Evolutionary conservation across 352 stramenopile genomes (phyloP), one percentile per base, ranked within the genome.

Genomic region (Globisporangium orthogonon): DNA sequence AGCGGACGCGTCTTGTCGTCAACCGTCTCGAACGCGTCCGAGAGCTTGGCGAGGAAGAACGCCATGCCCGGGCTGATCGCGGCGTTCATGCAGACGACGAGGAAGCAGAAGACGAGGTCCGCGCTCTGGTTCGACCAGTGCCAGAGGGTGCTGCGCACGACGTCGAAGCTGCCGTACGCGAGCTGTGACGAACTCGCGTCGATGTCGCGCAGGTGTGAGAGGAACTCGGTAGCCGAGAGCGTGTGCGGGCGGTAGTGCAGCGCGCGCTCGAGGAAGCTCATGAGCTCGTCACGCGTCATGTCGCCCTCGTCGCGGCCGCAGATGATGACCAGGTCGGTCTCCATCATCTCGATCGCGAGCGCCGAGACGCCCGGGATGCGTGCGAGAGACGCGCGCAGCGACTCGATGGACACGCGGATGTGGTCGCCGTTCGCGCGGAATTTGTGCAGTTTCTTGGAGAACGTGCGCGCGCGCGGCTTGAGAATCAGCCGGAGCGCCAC

Each of bases 361-460:
- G 81, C 86, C 41, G 83, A 77, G 58, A 95, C 91, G 39, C 79
- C 81, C 0, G 86, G 86, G 55, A 95, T 94, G 17, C 86, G 82
- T 11, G 80, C 75, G 0, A 95, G 64, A 39, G 86, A 93, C 13
- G 79, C 74, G 9, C 83, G 76, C 13, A 95, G 65, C 50, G 83
- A 94, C 63, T 89, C 81, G 61, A 95, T 95, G 33, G 79, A 91
- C 44, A 95, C 81, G 54, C 81, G 82, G 56, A 95, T 89, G 60
- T 90, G 78, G 70, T 95, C 85, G 39, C 79, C 81, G 46, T 93
- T 90, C 18, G 83, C 75, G 48, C 83, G 78, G 62, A 92, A 92
- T 59, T 92, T 92, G 78, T 95, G 85, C 46, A 95, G 61, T 41
- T 95, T 95, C 66, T 93, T 95, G 50, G 81, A 92, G 56, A 95